Evolutionary conservation across 2,329 filamentous ascomycete genomes (phyloP).

Genomic region (Exophiala oligosperma): DNA sequence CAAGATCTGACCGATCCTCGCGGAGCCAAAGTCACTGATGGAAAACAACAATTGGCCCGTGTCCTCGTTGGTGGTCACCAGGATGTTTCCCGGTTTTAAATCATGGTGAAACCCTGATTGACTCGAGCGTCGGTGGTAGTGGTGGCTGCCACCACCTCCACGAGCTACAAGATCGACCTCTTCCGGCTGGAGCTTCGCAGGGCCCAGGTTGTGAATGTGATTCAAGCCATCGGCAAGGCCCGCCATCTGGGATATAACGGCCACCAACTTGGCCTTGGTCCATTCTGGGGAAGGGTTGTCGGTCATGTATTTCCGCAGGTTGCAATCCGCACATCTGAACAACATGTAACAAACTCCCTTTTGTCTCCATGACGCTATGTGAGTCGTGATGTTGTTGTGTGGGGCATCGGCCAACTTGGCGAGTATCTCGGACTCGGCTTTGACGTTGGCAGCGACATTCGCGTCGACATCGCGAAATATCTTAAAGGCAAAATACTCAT

Average conservation of each 20-base stretch:
- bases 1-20: neutral
- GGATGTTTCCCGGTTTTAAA: constrained; percentile 1
- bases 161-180: no score
- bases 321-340: neutral
- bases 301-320: neutral
- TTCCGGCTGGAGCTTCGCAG: neutral
- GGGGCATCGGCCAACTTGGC: neutral
- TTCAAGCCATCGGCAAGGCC: neutral
- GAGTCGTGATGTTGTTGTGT: neutral
- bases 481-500: neutral
- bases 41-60: neutral
- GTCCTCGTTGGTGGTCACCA: constrained; percentile 1
- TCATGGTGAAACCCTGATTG: constrained; percentile 1
- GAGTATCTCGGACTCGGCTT: neutral
- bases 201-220: neutral
- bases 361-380: neutral
- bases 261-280: neutral
- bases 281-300: neutral
- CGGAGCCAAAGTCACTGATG: neutral
- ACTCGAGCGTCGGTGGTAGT: neutral
- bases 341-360: neutral
- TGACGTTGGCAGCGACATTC: neutral
- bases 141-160: neutral
- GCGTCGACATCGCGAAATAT: neutral
- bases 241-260: neutral